Evolutionary conservation across 2,329 filamentous ascomycete genomes (phyloP).

Genomic region (Fusarium sp.): DNA sequence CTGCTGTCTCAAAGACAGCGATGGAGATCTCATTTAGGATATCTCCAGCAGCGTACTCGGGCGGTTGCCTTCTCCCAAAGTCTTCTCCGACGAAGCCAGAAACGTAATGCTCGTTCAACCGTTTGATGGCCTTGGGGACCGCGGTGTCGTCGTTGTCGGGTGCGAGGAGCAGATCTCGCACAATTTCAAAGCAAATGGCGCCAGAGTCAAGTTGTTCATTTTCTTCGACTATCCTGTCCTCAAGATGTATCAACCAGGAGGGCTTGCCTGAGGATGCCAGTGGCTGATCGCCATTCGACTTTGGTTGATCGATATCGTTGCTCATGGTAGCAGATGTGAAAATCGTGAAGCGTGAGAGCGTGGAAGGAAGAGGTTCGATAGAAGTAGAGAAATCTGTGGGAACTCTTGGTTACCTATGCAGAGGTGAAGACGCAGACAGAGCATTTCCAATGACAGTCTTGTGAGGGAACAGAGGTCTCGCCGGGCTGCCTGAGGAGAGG

Average conservation of each 20-base stretch:
- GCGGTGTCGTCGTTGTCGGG: not conserved
- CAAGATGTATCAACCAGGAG: not conserved
- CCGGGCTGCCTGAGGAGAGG: not conserved
- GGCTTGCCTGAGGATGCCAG: not conserved
- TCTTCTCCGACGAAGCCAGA: not conserved
- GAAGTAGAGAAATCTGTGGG: not conserved
- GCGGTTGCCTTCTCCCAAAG: not conserved
- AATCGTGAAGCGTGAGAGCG: not conserved
- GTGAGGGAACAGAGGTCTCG: not conserved
- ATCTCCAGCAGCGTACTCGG: constrained; percentile 5
- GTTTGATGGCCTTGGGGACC: not conserved
- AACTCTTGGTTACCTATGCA: not conserved
- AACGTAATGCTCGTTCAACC: not conserved
- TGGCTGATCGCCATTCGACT: not conserved
- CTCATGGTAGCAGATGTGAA: not conserved
- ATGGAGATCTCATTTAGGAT: not conserved
- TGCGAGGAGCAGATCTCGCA: constrained; percentile 1
- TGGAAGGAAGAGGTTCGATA: not conserved
- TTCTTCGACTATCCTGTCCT: constrained; percentile 5
- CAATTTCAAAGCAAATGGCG: not conserved
- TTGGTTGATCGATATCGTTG: not conserved
- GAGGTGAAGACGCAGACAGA: not conserved
- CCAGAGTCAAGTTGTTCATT: not conserved
- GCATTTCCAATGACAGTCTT: not conserved
- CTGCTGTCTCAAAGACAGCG: not conserved